Evolutionary conservation across 768 basidiomycete genomes (phyloP).

Genomic region (Mrakia frigida): DNA sequence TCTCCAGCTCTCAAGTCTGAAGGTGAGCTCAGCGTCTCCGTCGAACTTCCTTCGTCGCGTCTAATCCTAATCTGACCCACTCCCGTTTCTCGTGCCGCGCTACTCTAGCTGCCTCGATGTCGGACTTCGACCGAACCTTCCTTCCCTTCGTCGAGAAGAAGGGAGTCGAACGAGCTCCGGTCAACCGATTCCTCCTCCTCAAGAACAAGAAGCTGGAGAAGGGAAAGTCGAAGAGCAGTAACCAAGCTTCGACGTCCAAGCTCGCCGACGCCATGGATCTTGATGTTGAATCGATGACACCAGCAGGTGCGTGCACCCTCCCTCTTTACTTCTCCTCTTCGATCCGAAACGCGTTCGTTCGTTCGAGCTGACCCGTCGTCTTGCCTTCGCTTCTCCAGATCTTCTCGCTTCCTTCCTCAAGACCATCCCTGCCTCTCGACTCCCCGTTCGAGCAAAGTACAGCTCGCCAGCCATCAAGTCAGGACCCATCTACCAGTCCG

Average conservation of each 20-base stretch:
- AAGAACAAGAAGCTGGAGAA: constrained; percentile 35
- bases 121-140: constrained; percentile 71
- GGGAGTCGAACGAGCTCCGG: constrained; percentile 63
- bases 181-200: constrained; percentile 59
- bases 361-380: not conserved
- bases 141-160: constrained; percentile 74
- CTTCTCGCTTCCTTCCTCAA: constrained; percentile 32
- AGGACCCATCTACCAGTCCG: constrained; percentile 35
- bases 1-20: constrained; percentile 10
- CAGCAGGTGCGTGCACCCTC: constrained; percentile 13
- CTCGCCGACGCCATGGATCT: constrained; percentile 54
- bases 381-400: constrained; percentile 3
- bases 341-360: not conserved
- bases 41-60: not conserved
- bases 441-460: constrained; percentile 24
- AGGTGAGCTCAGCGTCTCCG: not conserved
- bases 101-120: constrained; percentile 33
- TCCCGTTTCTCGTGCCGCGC: not conserved
- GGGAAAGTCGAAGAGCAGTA: constrained; percentile 35
- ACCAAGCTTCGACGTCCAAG: constrained; percentile 46
- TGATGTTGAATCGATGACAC: constrained; percentile 22
- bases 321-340: not conserved
- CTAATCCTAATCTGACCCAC: not conserved
- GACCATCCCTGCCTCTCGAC: constrained; percentile 23
- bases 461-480: constrained; percentile 21